These are phyloP conservation scores for Alternaria brassicicola DNA, from an alignment of 2,329 filamentous ascomycete genomes.

Conservation along the genomic window DNA sequence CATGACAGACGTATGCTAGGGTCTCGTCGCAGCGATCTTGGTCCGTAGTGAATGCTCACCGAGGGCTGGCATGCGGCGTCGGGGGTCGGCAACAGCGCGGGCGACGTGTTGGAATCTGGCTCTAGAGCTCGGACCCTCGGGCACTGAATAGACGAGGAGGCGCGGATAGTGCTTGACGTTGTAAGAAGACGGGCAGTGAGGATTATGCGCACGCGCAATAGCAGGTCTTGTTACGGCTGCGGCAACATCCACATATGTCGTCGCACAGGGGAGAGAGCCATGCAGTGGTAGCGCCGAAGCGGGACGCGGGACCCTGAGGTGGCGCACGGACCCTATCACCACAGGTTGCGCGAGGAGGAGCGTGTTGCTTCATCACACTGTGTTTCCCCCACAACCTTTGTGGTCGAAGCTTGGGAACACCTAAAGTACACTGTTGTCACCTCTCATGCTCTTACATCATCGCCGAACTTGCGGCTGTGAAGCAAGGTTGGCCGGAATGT, in stretches of 20 bases:
- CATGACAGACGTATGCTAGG: conserved; percentile 55
- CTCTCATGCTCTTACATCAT: no score
- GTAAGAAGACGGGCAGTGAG: conserved; percentile 1
- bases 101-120: conserved; percentile 28
- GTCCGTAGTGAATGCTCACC: conserved; percentile 27
- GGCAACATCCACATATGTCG: conserved; percentile 12
- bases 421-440: neutral
- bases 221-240: conserved; percentile 8
- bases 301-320: conserved; percentile 12
- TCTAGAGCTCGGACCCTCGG: conserved; percentile 29
- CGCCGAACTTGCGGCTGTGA: neutral
- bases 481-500: neutral
- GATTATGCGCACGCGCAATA: conserved; percentile 6
- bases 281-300: conserved; percentile 19
- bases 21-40: conserved; percentile 30
- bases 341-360: conserved; percentile 4
- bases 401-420: neutral
- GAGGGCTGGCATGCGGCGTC: conserved; percentile 39
- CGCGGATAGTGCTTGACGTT: neutral
- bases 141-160: conserved; percentile 11
- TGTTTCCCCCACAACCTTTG: neutral
- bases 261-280: conserved; percentile 15
- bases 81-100: conserved; percentile 31
- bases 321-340: conserved; percentile 11
- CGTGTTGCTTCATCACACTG: neutral